Conservation (phyloP, 1,139 yeast genomes). For the Debaryomyces robertsiae region DNA sequence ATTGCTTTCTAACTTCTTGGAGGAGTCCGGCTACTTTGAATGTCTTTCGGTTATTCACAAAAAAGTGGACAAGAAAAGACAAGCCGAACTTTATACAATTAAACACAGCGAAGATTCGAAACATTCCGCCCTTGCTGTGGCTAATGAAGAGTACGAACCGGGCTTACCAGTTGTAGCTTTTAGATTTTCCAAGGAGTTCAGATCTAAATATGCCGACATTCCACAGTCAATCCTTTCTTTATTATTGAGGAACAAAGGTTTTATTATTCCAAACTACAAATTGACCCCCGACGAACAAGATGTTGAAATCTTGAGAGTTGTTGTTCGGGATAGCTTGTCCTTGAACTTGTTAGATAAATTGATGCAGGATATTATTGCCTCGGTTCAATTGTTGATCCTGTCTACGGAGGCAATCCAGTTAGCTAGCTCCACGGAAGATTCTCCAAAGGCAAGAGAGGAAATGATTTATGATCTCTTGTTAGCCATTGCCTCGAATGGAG, state of each 20-base stretch:
- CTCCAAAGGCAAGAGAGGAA: constrained; percentile 20
- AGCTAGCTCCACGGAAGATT: constrained; percentile 12
- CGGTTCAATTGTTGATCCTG: constrained; percentile 55
- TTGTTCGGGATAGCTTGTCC: constrained; percentile 72
- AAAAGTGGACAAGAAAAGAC: constrained; percentile 27
- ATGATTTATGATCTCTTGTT: constrained; percentile 37
- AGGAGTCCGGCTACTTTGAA: constrained; percentile 66
- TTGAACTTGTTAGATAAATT: constrained; percentile 73
- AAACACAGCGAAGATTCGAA: constrained; percentile 20
- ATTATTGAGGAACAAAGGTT: constrained; percentile 77
- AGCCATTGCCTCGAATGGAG: constrained; percentile 44
- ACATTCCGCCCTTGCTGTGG: constrained; percentile 15
- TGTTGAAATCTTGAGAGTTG: constrained; percentile 79
- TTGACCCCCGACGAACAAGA: constrained; percentile 62
- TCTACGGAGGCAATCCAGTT: constrained; percentile 33
- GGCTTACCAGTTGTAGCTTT: constrained; percentile 93
- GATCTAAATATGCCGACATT: constrained; percentile 67
- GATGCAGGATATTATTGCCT: constrained; percentile 62
- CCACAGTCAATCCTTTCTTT: constrained; percentile 83
- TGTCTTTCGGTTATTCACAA: constrained; percentile 81
- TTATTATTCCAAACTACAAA: constrained; percentile 88
- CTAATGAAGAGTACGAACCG: constrained; percentile 54
- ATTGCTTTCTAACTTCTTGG: constrained; percentile 63
- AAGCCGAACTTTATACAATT: constrained; percentile 26
- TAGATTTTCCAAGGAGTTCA: constrained; percentile 63